A percentile compares a stretch with the other conserved stretches of the same genome.
Conservation (phyloP, 2,329 filamentous ascomycete genomes). For the Chrysoporthe deuterocubensis region DNA sequence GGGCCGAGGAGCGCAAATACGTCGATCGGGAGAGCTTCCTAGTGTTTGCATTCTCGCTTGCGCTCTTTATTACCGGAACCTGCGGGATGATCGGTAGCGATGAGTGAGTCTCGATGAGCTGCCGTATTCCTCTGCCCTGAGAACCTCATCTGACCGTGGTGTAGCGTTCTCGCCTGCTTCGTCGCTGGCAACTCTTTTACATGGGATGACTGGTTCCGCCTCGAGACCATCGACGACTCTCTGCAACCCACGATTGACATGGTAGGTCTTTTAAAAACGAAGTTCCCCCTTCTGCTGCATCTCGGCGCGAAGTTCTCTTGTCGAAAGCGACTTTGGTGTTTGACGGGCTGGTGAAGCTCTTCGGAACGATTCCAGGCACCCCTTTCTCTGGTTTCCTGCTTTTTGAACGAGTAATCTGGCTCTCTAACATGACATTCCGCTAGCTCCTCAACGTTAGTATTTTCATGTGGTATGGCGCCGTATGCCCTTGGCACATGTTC, state of each 20-base stretch:
- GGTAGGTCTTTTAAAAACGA: slow-evolving; percentile 38
- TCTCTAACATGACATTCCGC: background rate
- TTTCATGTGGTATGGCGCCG: slow-evolving; percentile 89
- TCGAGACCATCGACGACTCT: slow-evolving; percentile 86
- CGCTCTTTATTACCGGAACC: slow-evolving; percentile 85
- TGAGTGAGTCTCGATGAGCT: slow-evolving; percentile 50
- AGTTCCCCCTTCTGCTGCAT: background rate
- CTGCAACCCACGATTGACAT: slow-evolving; percentile 95
- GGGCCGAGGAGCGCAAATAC: slow-evolving; percentile 76
- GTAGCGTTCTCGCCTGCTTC: slow-evolving; percentile 79
- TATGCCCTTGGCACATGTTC: slow-evolving; percentile 81
- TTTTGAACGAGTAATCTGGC: background rate
- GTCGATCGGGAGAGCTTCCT: slow-evolving; percentile 88
- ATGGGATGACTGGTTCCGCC: slow-evolving; percentile 92
- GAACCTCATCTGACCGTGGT: background rate
- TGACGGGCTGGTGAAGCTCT: background rate
- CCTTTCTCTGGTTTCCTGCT: background rate
- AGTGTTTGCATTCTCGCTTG: slow-evolving; percentile 82
- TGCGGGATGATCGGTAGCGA: slow-evolving; percentile 87
- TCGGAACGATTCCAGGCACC: background rate
- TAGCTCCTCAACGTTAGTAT: slow-evolving; percentile 78
- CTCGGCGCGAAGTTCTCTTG: too few species aligned
- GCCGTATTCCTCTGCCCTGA: background rate
- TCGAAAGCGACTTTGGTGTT: too few species aligned
- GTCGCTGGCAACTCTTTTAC: slow-evolving; percentile 90